Base-by-base conservation (phyloP, 75 land plant species). In the Gnetum montanum region DNA sequence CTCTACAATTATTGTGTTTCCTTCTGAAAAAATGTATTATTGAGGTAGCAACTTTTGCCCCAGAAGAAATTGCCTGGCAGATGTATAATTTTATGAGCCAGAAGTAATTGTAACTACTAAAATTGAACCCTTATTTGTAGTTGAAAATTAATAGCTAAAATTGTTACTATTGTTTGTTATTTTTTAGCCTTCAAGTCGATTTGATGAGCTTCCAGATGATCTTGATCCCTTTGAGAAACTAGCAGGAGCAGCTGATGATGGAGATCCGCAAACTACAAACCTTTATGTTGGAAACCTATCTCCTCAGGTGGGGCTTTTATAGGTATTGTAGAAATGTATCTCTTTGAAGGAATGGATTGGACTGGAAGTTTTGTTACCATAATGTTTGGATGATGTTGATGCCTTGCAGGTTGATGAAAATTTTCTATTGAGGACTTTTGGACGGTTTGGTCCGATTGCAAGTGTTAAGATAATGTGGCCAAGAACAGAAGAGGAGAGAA, bases 391-490 rank as follows among this genome's bases (percentile, higher is more conserved):
- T n/a, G n/a, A n/a, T n/a, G n/a, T n/a, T n/a, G n/a, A n/a, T n/a
- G n/a, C n/a, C n/a, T 63, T 27, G 18, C 34, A 75, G 78, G 78
- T 75, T 26, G 78, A 75, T 65, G 78, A 75, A 47, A 75, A 75
- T 55, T 75, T 75, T 25, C 70, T 75, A 26, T 20, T 75, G 60
- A 60, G 78, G 24, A 75, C 78, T 18, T 75, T 75, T 60, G 78
- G 78, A 67, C 77, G 78, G 8, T 75, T 75, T 75, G 78, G 78
- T 16, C 78, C 78, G 4, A 75, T 75, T 60, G 78, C 78, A 25
- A 75, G 78, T 60, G 78, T 75, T 34, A 75, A 75, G 60, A 75
- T 75, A 26, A 75, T 75, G 78, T 75, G 78, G 78, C 78, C 78
- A 31, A 71, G 78, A 45, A 75, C 78, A 26, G 78, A 75, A 31